Conservation (phyloP, 2,329 filamentous ascomycete genomes). For the Claviceps citrina region DNA sequence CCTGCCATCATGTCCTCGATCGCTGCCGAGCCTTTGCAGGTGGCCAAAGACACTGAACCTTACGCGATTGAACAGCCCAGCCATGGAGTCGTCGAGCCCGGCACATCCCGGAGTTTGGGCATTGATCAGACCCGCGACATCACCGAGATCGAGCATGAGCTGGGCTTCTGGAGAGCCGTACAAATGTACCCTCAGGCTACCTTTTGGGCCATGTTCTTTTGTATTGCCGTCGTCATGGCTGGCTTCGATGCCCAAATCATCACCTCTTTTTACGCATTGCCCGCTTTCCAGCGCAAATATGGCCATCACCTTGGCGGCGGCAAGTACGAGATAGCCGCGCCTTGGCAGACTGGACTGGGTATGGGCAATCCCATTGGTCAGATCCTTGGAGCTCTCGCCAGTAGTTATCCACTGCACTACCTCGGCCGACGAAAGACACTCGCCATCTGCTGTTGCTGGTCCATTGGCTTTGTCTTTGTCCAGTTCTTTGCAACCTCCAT, state of each 20-base stretch:
- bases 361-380: slow-evolving; percentile 30
- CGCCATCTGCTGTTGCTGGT: slow-evolving; percentile 27
- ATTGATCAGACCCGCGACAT: slow-evolving; percentile 12
- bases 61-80: not conserved
- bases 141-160: slow-evolving; percentile 13
- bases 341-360: slow-evolving; percentile 33
- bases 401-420: slow-evolving; percentile 18
- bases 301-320: slow-evolving; percentile 16
- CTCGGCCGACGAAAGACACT: slow-evolving; percentile 32
- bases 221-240: slow-evolving; percentile 17
- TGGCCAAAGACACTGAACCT: not conserved
- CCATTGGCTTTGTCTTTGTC: slow-evolving; percentile 41
- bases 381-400: slow-evolving; percentile 26
- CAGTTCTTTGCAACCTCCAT: slow-evolving; percentile 46
- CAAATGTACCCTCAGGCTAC: slow-evolving; percentile 23
- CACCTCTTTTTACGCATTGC: slow-evolving; percentile 24
- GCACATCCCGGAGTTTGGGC: slow-evolving; percentile 5
- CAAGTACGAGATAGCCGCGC: slow-evolving; percentile 25
- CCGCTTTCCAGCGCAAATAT: slow-evolving; percentile 17
- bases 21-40: not conserved
- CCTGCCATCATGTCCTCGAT: slow-evolving; percentile 1
- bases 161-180: slow-evolving; percentile 16
- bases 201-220: slow-evolving; percentile 17
- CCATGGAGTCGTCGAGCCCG: not conserved
- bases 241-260: slow-evolving; percentile 23